Conservation (phyloP, 805 yeast genomes). For the Suhomyces sp. region DNA sequence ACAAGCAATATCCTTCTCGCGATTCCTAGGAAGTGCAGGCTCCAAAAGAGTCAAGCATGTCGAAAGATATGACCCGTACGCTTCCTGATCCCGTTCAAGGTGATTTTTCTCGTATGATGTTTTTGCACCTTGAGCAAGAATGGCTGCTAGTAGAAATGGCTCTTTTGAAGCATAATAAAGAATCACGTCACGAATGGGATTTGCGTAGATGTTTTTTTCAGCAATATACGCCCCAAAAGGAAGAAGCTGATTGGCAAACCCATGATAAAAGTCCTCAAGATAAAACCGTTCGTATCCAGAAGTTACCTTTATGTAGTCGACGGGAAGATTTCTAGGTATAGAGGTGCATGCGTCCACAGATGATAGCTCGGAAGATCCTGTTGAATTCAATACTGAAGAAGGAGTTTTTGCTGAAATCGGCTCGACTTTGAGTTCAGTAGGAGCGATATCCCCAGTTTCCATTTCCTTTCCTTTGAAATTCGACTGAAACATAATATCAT, state of each 20-base stretch:
- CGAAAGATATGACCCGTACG: conserved; percentile 61
- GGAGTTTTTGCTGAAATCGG: background rate
- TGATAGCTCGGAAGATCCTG: background rate
- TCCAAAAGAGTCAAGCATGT: conserved; percentile 59
- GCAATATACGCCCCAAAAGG: conserved; percentile 38
- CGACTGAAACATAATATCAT: conserved; percentile 20
- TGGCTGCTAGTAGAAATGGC: conserved; percentile 61
- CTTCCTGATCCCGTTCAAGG: conserved; percentile 55
- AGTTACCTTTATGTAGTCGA: conserved; percentile 26
- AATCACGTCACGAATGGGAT: conserved; percentile 63
- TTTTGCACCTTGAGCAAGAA: conserved; percentile 72
- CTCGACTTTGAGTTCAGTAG: background rate
- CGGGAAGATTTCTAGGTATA: conserved; percentile 28
- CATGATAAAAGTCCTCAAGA: conserved; percentile 37
- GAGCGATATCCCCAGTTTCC: background rate
- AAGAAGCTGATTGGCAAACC: conserved; percentile 35
- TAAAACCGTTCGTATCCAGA: conserved; percentile 29
- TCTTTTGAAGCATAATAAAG: conserved; percentile 57
- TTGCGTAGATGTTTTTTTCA: conserved; percentile 22
- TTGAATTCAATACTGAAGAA: background rate
- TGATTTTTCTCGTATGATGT: conserved; percentile 43
- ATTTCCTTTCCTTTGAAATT: background rate
- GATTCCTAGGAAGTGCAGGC: conserved; percentile 30
- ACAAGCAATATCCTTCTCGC: conserved; percentile 24
- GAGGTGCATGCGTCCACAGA: conserved; percentile 2